Conservation (phyloP, 768 basidiomycete genomes). For the Lentinula boryana region DNA sequence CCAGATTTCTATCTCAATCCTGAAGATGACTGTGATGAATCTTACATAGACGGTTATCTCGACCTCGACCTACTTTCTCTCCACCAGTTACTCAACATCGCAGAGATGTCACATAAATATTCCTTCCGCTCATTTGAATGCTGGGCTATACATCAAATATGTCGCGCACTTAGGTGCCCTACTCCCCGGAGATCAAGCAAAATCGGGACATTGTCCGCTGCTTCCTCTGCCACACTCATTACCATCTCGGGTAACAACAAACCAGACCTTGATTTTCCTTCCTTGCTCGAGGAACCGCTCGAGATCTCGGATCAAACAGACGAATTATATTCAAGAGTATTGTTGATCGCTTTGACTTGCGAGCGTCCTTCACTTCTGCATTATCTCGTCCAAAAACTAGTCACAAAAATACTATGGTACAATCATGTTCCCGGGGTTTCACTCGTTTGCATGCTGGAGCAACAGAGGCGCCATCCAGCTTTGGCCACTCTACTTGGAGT, state of each 20-base stretch:
- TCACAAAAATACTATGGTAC: conserved; percentile 49
- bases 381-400: conserved; percentile 41
- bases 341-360: conserved; percentile 48
- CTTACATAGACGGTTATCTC: background rate
- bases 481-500: conserved; percentile 39
- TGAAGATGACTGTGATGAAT: conserved; percentile 6
- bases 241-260: conserved; percentile 20
- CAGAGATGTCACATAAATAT: conserved; percentile 42
- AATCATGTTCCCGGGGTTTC: conserved; percentile 40
- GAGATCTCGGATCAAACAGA: conserved; percentile 11
- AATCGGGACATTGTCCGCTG: conserved; percentile 12
- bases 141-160: conserved; percentile 38
- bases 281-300: background rate
- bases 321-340: conserved; percentile 35
- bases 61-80: background rate
- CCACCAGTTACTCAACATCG: conserved; percentile 36
- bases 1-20: conserved; percentile 27
- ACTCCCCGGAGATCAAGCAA: background rate
- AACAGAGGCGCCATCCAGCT: conserved; percentile 32
- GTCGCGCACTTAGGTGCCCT: conserved; percentile 24
- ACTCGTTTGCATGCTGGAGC: conserved; percentile 22
- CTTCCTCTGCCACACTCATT: conserved; percentile 17
- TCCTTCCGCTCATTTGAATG: conserved; percentile 36
- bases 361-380: conserved; percentile 40
- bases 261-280: background rate